Evolutionary conservation across 1,284 basidiomycete species (phyloP), one percentile per base, ranked within the genome.

Genomic region (Polyporus tsugae): DNA sequence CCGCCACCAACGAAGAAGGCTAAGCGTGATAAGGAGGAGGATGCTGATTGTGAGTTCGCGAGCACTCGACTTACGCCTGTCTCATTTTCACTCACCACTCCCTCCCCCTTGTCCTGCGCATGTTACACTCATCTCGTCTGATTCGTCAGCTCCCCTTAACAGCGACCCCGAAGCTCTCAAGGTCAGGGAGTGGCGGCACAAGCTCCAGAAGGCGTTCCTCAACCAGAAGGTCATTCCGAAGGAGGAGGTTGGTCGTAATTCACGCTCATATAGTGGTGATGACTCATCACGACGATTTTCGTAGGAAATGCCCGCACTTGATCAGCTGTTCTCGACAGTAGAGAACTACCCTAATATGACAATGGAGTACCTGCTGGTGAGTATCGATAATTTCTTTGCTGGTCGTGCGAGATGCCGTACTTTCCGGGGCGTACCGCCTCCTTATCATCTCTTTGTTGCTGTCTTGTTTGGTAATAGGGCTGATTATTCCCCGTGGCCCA

Each of bases 181-280:
- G 76, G 93, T 95, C 76, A 90, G 91, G 74, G 92, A 93, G 66
- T 96, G 95, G 95, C 87, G 95, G 75, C 95, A 96, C 80, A 93
- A 90, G 80, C 89, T 97, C 6, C 96, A 98, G 81, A 93, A 95
- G 75, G 91, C 90, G 0, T 97, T 98, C 85, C 83, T 98, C 65
- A 86, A 86, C 70, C 91, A 86, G 73, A 91, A 84, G 80, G 77
- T 76, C 10, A 67, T 79, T 4, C 87, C 89, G 1, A 90, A 87
- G 75, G 82, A 85, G 15, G 87, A 90, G 73, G 90, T 89, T 76
- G 77, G 67, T 63, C 64, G 13, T 64, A 55, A 64, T 63, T 62
- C 62, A 62, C 1, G 36, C 33, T 67, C 42, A 15, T 41, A 22
- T 41, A 41, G 39, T 4, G 7, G 55, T 15, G 38, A 41, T 38